Conservation (phyloP, 73 alveolate species). For the Tetrahymena elliotti region DNA sequence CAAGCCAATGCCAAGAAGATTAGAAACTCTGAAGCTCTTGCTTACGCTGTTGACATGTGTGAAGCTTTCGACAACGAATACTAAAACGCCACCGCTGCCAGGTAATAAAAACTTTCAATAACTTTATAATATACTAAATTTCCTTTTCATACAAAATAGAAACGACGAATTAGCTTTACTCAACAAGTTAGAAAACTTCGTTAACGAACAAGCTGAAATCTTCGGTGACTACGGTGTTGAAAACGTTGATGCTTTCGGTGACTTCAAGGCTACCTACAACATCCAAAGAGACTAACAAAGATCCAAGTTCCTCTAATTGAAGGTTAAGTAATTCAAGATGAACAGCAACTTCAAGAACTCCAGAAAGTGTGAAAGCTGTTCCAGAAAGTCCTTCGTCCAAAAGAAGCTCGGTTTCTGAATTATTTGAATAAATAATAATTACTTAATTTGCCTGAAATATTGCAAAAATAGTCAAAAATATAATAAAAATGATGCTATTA, state of each 20-base stretch:
- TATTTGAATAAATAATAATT: not conserved
- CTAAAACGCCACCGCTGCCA: slow-evolving; percentile 29
- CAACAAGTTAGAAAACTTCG: not conserved
- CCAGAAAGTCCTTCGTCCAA: not conserved
- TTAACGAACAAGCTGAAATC: not conserved
- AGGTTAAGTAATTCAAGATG: not conserved
- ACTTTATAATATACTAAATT: not conserved
- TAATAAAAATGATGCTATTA: not conserved
- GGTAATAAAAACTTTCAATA: not conserved
- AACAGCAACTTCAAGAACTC: not conserved
- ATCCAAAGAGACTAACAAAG: not conserved
- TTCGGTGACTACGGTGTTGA: not conserved
- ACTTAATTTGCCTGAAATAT: not conserved
- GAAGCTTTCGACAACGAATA: slow-evolving; percentile 42
- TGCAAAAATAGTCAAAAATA: not conserved
- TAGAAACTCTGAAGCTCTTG: slow-evolving; percentile 34
- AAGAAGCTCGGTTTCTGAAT: slow-evolving; percentile 1
- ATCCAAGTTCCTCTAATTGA: not conserved
- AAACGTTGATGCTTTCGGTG: not conserved
- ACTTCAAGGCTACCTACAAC: not conserved
- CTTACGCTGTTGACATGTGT: slow-evolving; percentile 44
- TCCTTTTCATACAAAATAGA: not conserved
- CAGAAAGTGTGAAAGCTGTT: not conserved
- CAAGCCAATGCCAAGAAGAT: slow-evolving; percentile 39
- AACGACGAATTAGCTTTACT: not conserved